Evolutionary conservation across 768 basidiomycete genomes (phyloP).

Genomic region (Trametes villosa): DNA sequence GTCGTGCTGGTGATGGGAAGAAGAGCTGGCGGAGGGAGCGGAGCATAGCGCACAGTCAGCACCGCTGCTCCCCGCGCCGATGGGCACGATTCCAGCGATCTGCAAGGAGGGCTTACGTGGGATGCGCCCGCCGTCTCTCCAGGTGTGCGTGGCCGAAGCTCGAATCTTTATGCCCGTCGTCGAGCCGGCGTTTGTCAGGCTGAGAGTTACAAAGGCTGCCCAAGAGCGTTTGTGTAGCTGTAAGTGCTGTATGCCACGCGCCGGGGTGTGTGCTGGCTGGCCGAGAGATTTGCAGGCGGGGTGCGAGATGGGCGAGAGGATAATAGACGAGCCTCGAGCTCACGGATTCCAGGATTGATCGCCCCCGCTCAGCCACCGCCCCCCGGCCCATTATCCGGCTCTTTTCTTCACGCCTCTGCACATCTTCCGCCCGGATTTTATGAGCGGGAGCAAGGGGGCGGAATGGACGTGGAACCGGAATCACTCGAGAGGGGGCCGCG

Average conservation of each 20-base stretch:
- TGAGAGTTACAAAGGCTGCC: neutral
- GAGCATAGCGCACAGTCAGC: constrained; percentile 12
- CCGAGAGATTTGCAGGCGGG: neutral
- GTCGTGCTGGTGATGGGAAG: neutral
- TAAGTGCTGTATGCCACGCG: neutral
- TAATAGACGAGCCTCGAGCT: too few species aligned
- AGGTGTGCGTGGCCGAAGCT: neutral
- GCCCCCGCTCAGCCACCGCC: constrained; percentile 17
- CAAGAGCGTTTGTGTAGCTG: too few species aligned
- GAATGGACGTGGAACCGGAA: too few species aligned
- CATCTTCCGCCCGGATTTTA: too few species aligned
- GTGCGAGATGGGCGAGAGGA: too few species aligned
- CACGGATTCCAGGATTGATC: neutral
- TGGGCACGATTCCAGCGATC: constrained; percentile 13
- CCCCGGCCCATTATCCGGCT: constrained; percentile 6
- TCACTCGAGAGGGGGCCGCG: too few species aligned
- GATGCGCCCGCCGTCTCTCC: too few species aligned
- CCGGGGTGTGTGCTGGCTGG: neutral
- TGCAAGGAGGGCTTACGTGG: constrained; percentile 19
- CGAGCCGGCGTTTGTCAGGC: neutral
- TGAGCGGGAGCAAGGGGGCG: neutral
- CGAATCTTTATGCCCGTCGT: neutral
- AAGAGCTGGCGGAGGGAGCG: constrained; percentile 11
- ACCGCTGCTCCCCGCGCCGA: neutral
- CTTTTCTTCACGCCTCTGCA: constrained; percentile 1